Conservation (phyloP, 306 rosid species). For the Herpetospermum pedunculosum region DNA sequence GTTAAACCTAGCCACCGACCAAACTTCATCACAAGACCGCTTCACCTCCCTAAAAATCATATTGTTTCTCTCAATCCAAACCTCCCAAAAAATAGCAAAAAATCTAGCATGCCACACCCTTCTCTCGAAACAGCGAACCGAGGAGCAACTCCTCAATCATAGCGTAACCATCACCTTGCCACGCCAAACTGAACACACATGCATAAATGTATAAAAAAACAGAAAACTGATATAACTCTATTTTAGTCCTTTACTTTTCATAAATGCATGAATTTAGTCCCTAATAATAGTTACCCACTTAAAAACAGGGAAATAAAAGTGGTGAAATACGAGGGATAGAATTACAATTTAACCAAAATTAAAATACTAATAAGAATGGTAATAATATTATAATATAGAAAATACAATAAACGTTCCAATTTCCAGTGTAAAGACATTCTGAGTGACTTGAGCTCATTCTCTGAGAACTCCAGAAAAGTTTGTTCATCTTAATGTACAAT, state of each 20-base stretch:
- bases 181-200: too few relatives aligned
- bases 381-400: neutral
- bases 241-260: neutral
- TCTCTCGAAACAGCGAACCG: too few relatives aligned
- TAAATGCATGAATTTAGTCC: neutral
- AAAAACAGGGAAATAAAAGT: neutral
- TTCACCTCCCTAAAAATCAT: too few relatives aligned
- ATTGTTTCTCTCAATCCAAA: too few relatives aligned
- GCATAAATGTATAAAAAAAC: too few relatives aligned
- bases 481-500: neutral
- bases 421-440: neutral
- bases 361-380: neutral
- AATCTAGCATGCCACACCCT: too few relatives aligned
- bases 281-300: neutral
- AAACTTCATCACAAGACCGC: too few relatives aligned
- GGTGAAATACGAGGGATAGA: constrained; percentile 1
- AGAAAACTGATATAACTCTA: too few relatives aligned
- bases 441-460: neutral
- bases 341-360: neutral
- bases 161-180: too few relatives aligned
- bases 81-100: too few relatives aligned
- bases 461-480: neutral
- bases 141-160: too few relatives aligned
- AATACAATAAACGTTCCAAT: neutral
- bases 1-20: too few relatives aligned